Evolutionary conservation across 2,329 filamentous ascomycete genomes (phyloP).

Genomic region (Didymella arachidicola): DNA sequence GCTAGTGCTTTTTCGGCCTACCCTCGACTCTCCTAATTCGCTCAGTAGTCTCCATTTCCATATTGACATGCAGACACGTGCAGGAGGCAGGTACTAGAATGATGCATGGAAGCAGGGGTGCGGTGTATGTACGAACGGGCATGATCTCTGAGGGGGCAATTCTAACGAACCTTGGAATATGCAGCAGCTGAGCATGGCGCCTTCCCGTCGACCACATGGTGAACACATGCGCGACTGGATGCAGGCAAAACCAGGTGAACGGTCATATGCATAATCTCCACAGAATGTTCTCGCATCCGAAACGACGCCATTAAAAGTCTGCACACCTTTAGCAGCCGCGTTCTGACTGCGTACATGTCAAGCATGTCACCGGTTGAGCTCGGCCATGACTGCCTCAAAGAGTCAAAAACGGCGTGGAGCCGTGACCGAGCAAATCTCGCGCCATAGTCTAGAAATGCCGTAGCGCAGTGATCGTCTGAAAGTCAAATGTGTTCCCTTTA

Average conservation of each 20-base stretch:
- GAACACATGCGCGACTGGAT: slow-evolving; percentile 1
- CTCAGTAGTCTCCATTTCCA: slow-evolving; percentile 5
- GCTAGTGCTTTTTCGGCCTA: slow-evolving; percentile 16
- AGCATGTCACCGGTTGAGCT: slow-evolving; percentile 11
- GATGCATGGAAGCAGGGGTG: slow-evolving; percentile 17
- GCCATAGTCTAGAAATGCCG: slow-evolving; percentile 2
- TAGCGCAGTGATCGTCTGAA: slow-evolving; percentile 1
- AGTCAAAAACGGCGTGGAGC: background rate
- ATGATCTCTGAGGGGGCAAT: slow-evolving; percentile 17
- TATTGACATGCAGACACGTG: slow-evolving; percentile 13
- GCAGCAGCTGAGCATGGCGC: slow-evolving; percentile 12
- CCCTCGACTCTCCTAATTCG: slow-evolving; percentile 8
- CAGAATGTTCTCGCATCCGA: background rate
- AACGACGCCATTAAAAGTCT: background rate
- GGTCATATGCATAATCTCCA: slow-evolving; percentile 9
- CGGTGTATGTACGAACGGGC: slow-evolving; percentile 16
- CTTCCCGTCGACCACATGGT: slow-evolving; percentile 1
- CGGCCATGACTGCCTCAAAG: slow-evolving; percentile 1
- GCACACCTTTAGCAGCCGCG: slow-evolving; percentile 4
- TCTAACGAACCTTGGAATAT: slow-evolving; percentile 18
- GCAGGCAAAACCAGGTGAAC: background rate
- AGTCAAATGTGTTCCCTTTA: background rate
- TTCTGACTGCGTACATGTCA: slow-evolving; percentile 2
- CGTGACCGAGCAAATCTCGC: slow-evolving; percentile 3
- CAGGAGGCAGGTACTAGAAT: slow-evolving; percentile 24